These are phyloP conservation scores for Triticum turgidum DNA, from an alignment of 176 grass and related monocot species.

Conservation along the genomic window DNA sequence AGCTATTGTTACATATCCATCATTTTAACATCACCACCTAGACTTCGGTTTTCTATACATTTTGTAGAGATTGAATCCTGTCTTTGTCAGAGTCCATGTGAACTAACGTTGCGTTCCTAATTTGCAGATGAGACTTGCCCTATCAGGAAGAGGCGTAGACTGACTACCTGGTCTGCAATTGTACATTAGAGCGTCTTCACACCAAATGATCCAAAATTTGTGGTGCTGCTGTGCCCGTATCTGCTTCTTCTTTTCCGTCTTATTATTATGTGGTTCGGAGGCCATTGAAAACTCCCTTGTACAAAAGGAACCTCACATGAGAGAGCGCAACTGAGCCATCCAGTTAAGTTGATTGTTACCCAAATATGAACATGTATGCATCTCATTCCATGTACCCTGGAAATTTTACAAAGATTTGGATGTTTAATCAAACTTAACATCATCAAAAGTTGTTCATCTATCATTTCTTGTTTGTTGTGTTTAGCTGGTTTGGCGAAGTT, in stretches of 20 bases:
- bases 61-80: not conserved
- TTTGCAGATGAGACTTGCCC: slow-evolving; percentile 38
- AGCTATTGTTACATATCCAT: not conserved
- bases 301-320: slow-evolving; percentile 56
- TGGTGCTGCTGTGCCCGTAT: slow-evolving; percentile 37
- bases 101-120: slow-evolving; percentile 28
- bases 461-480: not conserved
- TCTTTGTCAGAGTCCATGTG: not conserved
- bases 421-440: not conserved
- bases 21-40: not conserved
- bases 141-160: not conserved
- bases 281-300: slow-evolving; percentile 45
- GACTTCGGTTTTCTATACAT: not conserved
- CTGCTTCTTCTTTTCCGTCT: slow-evolving; percentile 12
- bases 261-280: slow-evolving; percentile 32
- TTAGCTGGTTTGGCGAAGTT: not conserved
- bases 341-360: not conserved
- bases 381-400: slow-evolving; percentile 7
- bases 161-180: slow-evolving; percentile 16
- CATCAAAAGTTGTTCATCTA: not conserved
- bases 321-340: slow-evolving; percentile 40
- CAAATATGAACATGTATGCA: not conserved
- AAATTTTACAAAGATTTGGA: not conserved
- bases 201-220: slow-evolving; percentile 30
- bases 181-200: slow-evolving; percentile 44